These are phyloP conservation scores for Otatea glauca DNA, from an alignment of 176 grass and related monocot species.

Conservation along the genomic window DNA sequence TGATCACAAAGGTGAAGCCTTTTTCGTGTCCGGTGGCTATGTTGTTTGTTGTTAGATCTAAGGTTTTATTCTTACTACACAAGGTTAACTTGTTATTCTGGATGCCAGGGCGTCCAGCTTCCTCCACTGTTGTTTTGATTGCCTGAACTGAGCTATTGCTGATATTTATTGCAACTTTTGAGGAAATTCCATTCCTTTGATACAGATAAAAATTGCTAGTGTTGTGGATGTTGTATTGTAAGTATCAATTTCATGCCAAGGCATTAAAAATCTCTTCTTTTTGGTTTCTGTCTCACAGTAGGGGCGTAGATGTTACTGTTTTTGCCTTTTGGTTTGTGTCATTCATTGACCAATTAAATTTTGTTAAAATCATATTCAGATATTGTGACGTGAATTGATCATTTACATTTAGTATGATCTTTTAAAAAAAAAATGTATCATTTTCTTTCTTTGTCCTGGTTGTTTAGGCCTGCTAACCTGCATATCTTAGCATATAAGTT, in stretches of 20 bases:
- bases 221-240: slow-evolving; percentile 31
- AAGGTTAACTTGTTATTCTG: slow-evolving; percentile 50
- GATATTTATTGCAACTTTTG: slow-evolving; percentile 33
- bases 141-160: slow-evolving; percentile 52
- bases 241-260: not conserved
- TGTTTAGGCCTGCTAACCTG: not conserved
- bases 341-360: not conserved
- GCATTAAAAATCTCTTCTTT: not conserved
- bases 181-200: slow-evolving; percentile 2
- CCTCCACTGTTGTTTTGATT: slow-evolving; percentile 43
- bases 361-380: not conserved
- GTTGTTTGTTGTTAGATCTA: slow-evolving; percentile 56
- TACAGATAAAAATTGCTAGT: slow-evolving; percentile 40
- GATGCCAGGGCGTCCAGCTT: slow-evolving; percentile 1
- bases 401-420: not conserved
- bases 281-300: not conserved
- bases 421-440: not conserved
- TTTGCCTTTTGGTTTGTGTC: not conserved
- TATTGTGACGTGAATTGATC: not conserved
- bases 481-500: not conserved
- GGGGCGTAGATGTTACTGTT: not conserved
- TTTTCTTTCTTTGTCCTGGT: not conserved
- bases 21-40: slow-evolving; percentile 32
- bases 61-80: slow-evolving; percentile 37
- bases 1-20: slow-evolving; percentile 43